Conservation (phyloP, 768 basidiomycete genomes). For the Trametes cinnabarina region DNA sequence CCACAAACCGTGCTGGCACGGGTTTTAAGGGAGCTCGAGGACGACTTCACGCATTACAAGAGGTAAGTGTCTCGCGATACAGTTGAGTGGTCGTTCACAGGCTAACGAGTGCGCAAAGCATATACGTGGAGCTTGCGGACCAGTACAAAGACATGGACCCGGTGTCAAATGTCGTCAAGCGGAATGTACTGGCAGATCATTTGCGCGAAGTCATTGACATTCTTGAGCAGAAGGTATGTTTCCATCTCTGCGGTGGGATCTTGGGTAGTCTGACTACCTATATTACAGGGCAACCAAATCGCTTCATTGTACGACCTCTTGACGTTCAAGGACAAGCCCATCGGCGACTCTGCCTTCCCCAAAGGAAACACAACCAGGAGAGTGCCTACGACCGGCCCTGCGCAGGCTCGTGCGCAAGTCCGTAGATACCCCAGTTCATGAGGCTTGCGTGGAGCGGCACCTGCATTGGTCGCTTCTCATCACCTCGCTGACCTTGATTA, state of each 20-base stretch:
- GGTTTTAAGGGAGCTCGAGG: conserved; percentile 86
- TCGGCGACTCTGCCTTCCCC: conserved; percentile 10
- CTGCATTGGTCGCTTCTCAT: too few species aligned
- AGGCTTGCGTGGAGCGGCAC: neutral
- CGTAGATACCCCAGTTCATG: conserved; percentile 11
- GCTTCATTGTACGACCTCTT: conserved; percentile 86
- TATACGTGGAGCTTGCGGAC: conserved; percentile 88
- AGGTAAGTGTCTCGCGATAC: conserved; percentile 49
- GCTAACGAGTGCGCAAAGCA: conserved; percentile 55
- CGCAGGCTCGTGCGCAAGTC: neutral
- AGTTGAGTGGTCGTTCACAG: neutral
- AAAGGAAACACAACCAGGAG: neutral
- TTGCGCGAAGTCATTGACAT: conserved; percentile 89
- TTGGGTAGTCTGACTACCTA: neutral
- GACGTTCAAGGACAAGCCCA: conserved; percentile 67
- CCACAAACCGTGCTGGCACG: conserved; percentile 85
- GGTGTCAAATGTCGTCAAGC: conserved; percentile 72
- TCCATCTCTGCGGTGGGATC: neutral
- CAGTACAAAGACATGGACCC: conserved; percentile 91
- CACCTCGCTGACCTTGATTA: too few species aligned
- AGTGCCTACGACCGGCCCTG: neutral
- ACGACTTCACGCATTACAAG: conserved; percentile 94
- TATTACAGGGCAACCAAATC: conserved; percentile 82
- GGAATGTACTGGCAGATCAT: conserved; percentile 86
- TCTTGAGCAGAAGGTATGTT: conserved; percentile 80